Evolutionary conservation across 441 rosid species (phyloP).

Genomic region (Bruguiera hainesii): DNA sequence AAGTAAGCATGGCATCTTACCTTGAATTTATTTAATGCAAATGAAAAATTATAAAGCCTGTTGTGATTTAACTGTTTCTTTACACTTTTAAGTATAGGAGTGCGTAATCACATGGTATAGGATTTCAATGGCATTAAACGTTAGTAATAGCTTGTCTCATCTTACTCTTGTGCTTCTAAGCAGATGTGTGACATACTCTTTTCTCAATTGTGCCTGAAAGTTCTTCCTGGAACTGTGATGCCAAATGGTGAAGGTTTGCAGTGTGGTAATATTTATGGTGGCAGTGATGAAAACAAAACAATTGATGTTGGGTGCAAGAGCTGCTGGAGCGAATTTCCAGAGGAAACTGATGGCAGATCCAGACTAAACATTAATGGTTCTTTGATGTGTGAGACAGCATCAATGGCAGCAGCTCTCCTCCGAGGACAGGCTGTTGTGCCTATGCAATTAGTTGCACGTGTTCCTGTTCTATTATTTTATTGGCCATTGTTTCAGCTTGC

Average conservation of each 20-base stretch:
- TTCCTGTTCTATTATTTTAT: conserved; percentile 87
- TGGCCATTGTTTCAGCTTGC: conserved; percentile 99
- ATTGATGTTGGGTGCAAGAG: conserved; percentile 42
- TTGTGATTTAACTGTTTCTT: too few relatives aligned
- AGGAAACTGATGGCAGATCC: conserved; percentile 52
- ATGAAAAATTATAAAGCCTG: too few relatives aligned
- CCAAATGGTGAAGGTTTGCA: conserved; percentile 47
- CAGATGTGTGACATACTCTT: conserved; percentile 99
- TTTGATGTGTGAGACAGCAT: conserved; percentile 57
- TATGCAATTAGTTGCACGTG: conserved; percentile 93
- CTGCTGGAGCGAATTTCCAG: conserved; percentile 33
- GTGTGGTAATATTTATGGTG: conserved; percentile 27
- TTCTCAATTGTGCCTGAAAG: conserved; percentile 98
- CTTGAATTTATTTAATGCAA: too few relatives aligned
- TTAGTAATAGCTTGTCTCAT: conserved; percentile 9
- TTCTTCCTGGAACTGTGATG: conserved; percentile 47
- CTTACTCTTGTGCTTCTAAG: conserved; percentile 26
- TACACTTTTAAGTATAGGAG: too few relatives aligned
- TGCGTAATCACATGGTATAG: background rate
- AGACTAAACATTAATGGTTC: conserved; percentile 38
- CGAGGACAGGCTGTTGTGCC: conserved; percentile 92
- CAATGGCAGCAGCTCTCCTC: conserved; percentile 94
- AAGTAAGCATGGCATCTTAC: too few relatives aligned
- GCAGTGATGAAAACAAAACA: conserved; percentile 42
- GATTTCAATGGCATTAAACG: background rate